Base-by-base conservation (phyloP, 192 early-diverging fungal genomes). In the Coemansia sp. region DNA sequence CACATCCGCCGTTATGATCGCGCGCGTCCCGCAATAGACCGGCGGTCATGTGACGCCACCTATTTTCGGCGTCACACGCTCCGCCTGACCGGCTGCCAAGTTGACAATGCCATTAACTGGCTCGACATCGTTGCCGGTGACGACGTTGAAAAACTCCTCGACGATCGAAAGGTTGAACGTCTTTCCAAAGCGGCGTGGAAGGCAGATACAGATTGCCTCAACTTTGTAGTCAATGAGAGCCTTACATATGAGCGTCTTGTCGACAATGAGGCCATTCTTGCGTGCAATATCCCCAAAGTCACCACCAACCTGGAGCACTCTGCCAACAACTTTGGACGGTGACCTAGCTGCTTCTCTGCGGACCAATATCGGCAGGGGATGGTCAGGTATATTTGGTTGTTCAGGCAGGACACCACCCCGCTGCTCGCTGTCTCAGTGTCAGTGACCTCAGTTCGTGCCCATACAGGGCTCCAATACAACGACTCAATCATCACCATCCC, bases 91-190 rank as follows among this genome's bases (percentile, higher is more conserved):
- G 7, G 28, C 42, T 5, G 3, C 35, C 1, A 35, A 6, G 45
- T 64, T 56, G 18, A 64, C 8, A 14, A 0, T 13, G n/a, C 53
- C 61, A 23, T 47, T 6, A 2, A 47, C 20, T 13, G 25, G 7
- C 20, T 31, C 0, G 12, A 25, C 47, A 20, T 64, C 62, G 21
- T 10, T 18, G 37, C 16, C 11, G 37, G 56, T 42, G 3, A 31
- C 12, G 7, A 62, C 42, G 53, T 72, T 72, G 53, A 72, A 66
- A 31, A 72, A 66, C 60, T 59, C 59, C 31, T 62, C 64, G 3
- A 72, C 41, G 21, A 72, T 60, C 39, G 59, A 72, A 9, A 72
- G 28, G 33, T 66, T 72, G 59, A 72, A 72, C 13, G 41, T 61
- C 50, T 65, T 65, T 12, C 63, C 62, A 38, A 65, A 72, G 0